phyloP scores from a whole-genome alignment of 495 filamentous ascomycete genomes.

The Tuber borchii region DNA sequence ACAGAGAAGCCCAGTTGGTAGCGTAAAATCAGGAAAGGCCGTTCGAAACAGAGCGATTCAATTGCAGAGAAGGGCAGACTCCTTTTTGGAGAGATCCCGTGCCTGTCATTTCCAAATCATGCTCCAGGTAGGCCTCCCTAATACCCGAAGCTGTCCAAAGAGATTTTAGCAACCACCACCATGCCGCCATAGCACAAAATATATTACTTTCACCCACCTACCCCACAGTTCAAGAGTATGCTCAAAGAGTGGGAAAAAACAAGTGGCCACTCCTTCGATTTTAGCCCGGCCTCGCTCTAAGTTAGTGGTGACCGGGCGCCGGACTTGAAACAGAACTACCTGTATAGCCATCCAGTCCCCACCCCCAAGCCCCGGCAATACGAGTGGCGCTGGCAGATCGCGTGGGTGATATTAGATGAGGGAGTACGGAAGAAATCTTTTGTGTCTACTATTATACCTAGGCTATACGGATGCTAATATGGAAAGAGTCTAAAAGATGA shows the following conservation, averaged over 20 bases:
- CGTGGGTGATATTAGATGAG: background rate
- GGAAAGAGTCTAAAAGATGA: background rate
- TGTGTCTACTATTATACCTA: background rate
- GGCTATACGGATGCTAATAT: background rate
- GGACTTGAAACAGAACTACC: background rate
- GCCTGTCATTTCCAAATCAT: too few relatives aligned
- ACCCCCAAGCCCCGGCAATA: background rate
- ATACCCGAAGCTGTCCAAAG: background rate
- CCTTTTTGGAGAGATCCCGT: too few relatives aligned
- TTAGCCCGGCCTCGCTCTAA: background rate
- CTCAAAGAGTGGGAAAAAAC: background rate
- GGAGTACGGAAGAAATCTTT: background rate
- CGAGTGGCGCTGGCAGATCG: background rate
- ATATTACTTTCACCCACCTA: background rate
- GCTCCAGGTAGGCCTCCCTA: background rate
- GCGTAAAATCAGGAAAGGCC: too few relatives aligned
- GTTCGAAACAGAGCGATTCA: too few relatives aligned
- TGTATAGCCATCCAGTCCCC: background rate
- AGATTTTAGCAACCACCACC: too few relatives aligned
- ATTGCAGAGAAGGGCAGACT: too few relatives aligned
- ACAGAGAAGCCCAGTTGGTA: too few relatives aligned
- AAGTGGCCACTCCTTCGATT: background rate
- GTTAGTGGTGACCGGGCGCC: too few relatives aligned
- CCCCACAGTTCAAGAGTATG: too few relatives aligned
- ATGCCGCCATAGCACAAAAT: background rate